phyloP scores from a whole-genome alignment of 2,329 filamentous ascomycete genomes.

The Venturia nashicola region DNA sequence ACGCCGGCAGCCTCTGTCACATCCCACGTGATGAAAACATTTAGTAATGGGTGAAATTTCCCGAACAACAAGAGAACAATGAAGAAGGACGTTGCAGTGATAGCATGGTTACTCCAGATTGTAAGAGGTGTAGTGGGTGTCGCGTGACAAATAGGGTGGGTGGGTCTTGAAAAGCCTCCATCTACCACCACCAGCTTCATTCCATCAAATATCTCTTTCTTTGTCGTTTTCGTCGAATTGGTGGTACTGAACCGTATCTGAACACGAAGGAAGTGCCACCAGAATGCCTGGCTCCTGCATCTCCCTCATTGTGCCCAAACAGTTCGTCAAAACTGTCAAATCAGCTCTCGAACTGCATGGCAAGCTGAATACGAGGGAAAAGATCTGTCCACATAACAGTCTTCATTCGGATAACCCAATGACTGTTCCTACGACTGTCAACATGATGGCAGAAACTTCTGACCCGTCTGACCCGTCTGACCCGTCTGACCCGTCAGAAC shows the following conservation, averaged over 20 bases:
- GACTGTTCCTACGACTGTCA: neutral
- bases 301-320: conserved; percentile 17
- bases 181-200: neutral
- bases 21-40: too few relatives aligned
- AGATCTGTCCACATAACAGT: conserved; percentile 16
- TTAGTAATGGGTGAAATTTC: too few relatives aligned
- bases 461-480: neutral
- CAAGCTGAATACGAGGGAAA: conserved; percentile 18
- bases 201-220: too few relatives aligned
- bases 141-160: too few relatives aligned
- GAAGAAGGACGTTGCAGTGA: too few relatives aligned
- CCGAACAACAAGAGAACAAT: too few relatives aligned
- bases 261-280: neutral
- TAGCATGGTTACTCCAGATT: too few relatives aligned
- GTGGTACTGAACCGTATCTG: neutral
- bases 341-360: conserved; percentile 21
- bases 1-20: too few relatives aligned
- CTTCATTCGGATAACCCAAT: neutral
- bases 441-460: neutral
- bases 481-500: neutral
- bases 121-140: too few relatives aligned
- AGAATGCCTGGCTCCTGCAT: neutral
- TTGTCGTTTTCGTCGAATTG: neutral
- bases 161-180: neutral
- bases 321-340: conserved; percentile 27